Base-by-base conservation (phyloP, 805 yeast genomes). In the Scheffersomyces coipomensis region DNA sequence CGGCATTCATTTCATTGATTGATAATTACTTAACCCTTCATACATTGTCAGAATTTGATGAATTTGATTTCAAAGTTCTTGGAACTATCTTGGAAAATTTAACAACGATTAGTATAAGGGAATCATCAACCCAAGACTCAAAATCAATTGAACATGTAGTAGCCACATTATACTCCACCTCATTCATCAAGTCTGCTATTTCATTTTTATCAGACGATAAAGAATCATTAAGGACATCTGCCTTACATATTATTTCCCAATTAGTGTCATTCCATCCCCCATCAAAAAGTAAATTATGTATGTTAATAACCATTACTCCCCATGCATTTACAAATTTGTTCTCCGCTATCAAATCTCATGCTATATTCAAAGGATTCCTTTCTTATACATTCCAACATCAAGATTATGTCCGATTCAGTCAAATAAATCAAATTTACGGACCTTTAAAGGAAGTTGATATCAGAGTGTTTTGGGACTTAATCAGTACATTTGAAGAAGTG, bases 401-500 rank as follows among this genome's bases (percentile, higher is more conserved):
- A 29, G 56, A 56, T 37, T 48, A 44, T 43, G 39, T 49, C 8
- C 34, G 23, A 13, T 42, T 21, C 11, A 44, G 35, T 12, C 46
- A 40, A 16, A 38, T 51, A 23, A 27, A 13, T 4, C 19, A 33
- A 9, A n/a, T 47, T 19, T 47, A 52, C 26, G 19, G 10, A 5
- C 5, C 18, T 5, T 8, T 24, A 5, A 13, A n/a, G n/a, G 18
- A 27, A 6, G 6, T 5, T 27, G 30, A 27, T 5, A 13, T 27
- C 15, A 27, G 18, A 11, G 15, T 15, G 6, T 27, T 27, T 27
- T 67, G 71, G 68, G 56, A 58, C 23, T 44, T 54, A 5, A 53
- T 84, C 2, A 68, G 64, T 32, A 53, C 82, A 0, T 75, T 81
- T 43, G 68, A 83, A 41, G 88, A 85, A 46, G 52, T 84, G 8